Evolutionary conservation across 164 flowering plant species (phyloP), one percentile per base, ranked within the genome.

Genomic region (Nelumbo lutea): DNA sequence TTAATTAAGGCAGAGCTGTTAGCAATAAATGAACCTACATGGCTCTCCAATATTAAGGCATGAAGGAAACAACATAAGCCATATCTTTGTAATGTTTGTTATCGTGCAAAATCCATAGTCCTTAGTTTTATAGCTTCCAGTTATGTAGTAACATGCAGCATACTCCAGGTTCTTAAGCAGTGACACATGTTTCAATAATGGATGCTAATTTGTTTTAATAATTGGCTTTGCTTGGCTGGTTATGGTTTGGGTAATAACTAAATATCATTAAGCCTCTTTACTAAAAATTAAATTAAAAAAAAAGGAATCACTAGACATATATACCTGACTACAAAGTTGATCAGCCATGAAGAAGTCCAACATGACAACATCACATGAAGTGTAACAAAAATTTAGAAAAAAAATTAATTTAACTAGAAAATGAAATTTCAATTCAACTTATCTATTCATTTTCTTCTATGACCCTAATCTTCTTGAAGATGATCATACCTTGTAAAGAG

Each of bases 321-420:
- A 27, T 27, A 89, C 98, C 90, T 94, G 98, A 78, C 98, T 94
- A 63, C 98, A 94, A 14, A 94, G 89, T 72, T 94, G 98, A 82
- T 94, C 98, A 70, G 97, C 98, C 97, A 94, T 88, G 87, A 94
- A 92, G 77, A 95, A 95, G 76, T 95, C 99, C 57, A 92, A 81
- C 99, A 95, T 95, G 63, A 89, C 90, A 66, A 95, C 97, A 90
- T 90, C 73, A 74, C 45, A 71, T 41, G 27, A 27, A 27, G 27
- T 27, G 56, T 60, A 64, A 61, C 53, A 44, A 45, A 50, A 51
- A 15, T 27, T 27, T 27, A 27, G 27, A 27, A 27, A 27, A 27
- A 27, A 27, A 27, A 27, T 27, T 27, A 27, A 0, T 27, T 27
- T 27, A 27, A 27, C 27, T 0, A 0, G 27, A 27, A 27, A 27